phyloP scores from a whole-genome alignment of 2,329 filamentous ascomycete genomes.

The Venturia aucupariae region DNA sequence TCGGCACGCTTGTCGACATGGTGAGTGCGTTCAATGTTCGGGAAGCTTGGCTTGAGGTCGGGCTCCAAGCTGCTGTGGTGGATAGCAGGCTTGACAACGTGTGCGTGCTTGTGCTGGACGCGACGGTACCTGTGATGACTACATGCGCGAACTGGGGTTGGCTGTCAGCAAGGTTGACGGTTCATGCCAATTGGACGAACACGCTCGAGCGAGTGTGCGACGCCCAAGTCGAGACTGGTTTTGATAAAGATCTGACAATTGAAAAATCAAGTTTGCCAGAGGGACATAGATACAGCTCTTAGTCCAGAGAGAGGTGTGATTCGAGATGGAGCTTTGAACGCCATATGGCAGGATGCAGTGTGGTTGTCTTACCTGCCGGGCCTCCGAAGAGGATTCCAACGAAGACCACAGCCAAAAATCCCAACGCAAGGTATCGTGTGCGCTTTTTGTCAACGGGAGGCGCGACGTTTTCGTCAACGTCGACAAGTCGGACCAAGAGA shows the following conservation, averaged over 20 bases:
- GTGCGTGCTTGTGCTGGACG: neutral
- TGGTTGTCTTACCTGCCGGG: neutral
- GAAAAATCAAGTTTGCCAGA: too few relatives aligned
- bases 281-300: too few relatives aligned
- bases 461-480: neutral
- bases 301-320: too few relatives aligned
- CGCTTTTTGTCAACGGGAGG: neutral
- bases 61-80: neutral
- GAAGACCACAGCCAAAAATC: neutral
- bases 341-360: neutral
- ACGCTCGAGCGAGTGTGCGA: too few relatives aligned
- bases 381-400: neutral
- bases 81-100: neutral
- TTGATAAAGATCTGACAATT: too few relatives aligned
- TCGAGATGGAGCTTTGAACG: too few relatives aligned
- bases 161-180: neutral
- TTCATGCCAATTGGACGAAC: too few relatives aligned
- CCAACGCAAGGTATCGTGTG: neutral
- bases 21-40: neutral
- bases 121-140: neutral
- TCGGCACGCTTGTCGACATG: conserved; percentile 8
- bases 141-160: neutral
- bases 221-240: too few relatives aligned
- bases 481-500: neutral
- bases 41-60: neutral